phyloP scores from a whole-genome alignment of 1,284 basidiomycete genomes.

The Cryptococcus sp. region DNA sequence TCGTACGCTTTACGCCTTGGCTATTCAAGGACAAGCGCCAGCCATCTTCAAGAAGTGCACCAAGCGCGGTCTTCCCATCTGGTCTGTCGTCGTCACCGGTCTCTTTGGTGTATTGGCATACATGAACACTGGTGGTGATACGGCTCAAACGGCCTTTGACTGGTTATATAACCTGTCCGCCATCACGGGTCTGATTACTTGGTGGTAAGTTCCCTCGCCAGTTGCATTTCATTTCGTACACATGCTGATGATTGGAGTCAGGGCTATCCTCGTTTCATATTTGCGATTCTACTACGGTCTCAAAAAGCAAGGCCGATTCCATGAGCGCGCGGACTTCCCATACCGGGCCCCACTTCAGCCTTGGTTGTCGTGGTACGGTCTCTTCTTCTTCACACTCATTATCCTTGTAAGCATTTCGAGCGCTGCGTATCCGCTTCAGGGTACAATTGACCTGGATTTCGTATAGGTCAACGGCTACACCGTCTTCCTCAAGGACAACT shows the following conservation, averaged over 20 bases:
- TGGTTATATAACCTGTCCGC: slow-evolving; percentile 69
- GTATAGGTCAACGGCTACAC: slow-evolving; percentile 49
- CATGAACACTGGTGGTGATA: slow-evolving; percentile 54
- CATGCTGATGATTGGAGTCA: slow-evolving; percentile 32
- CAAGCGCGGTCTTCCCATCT: slow-evolving; percentile 69
- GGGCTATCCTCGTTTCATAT: slow-evolving; percentile 69
- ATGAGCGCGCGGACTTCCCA: slow-evolving; percentile 58
- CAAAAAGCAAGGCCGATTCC: slow-evolving; percentile 59
- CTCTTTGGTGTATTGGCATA: slow-evolving; percentile 59
- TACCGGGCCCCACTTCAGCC: slow-evolving; percentile 64
- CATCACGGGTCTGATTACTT: slow-evolving; percentile 68
- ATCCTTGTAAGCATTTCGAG: slow-evolving; percentile 9
- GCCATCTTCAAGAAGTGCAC: slow-evolving; percentile 63
- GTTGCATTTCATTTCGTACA: slow-evolving; percentile 12
- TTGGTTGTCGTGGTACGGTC: slow-evolving; percentile 51
- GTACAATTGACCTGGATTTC: neutral
- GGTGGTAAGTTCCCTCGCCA: slow-evolving; percentile 52
- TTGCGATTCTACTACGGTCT: slow-evolving; percentile 69
- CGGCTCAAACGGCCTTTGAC: slow-evolving; percentile 53
- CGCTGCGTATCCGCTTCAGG: too few species aligned
- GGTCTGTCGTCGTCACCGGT: slow-evolving; percentile 60
- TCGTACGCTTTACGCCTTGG: slow-evolving; percentile 78
- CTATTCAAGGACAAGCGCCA: slow-evolving; percentile 70
- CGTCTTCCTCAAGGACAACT: slow-evolving; percentile 65
- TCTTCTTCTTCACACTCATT: slow-evolving; percentile 21